Evolutionary conservation across 2,329 filamentous ascomycete species (phyloP).

Genomic region (Rhynchosporium secalis): DNA sequence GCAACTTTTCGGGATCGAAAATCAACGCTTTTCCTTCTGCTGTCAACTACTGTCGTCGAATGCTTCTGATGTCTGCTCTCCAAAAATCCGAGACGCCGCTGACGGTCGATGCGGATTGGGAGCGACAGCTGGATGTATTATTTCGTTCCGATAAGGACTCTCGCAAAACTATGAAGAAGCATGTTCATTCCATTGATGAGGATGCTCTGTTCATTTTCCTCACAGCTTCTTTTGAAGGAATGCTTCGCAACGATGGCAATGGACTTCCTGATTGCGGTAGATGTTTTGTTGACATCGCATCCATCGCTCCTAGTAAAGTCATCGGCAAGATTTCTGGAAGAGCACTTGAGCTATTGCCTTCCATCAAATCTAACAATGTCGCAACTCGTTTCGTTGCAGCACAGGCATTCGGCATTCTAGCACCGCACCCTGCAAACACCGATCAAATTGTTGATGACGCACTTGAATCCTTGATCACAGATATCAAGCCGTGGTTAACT

Average conservation of each 20-base stretch:
- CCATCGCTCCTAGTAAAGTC: constrained; percentile 51
- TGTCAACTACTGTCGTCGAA: constrained; percentile 65
- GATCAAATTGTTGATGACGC: constrained; percentile 45
- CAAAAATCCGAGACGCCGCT: constrained; percentile 35
- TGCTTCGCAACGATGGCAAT: constrained; percentile 46
- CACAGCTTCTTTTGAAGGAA: constrained; percentile 57
- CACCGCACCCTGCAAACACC: constrained; percentile 59
- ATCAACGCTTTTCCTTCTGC: constrained; percentile 65
- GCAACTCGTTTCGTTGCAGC: constrained; percentile 66
- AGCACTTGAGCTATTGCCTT: constrained; percentile 54
- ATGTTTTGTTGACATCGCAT: constrained; percentile 55
- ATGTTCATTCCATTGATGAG: constrained; percentile 48
- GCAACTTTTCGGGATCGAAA: constrained; percentile 44
- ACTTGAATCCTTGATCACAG: constrained; percentile 48
- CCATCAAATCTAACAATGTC: constrained; percentile 71
- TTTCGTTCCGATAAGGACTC: constrained; percentile 69
- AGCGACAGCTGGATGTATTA: constrained; percentile 71
- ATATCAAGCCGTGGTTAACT: constrained; percentile 49
- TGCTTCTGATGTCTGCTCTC: constrained; percentile 57
- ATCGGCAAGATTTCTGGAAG: constrained; percentile 52
- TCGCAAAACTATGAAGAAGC: constrained; percentile 57
- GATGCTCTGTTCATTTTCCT: constrained; percentile 49
- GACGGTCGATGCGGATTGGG: constrained; percentile 77
- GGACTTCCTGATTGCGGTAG: constrained; percentile 50
- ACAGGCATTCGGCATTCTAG: constrained; percentile 73